A percentile compares a stretch with the other conserved stretches of the same genome.
These are phyloP conservation scores for Harringtonia aguacate DNA, from an alignment of 2,329 filamentous ascomycete species.

Conservation along the genomic window DNA sequence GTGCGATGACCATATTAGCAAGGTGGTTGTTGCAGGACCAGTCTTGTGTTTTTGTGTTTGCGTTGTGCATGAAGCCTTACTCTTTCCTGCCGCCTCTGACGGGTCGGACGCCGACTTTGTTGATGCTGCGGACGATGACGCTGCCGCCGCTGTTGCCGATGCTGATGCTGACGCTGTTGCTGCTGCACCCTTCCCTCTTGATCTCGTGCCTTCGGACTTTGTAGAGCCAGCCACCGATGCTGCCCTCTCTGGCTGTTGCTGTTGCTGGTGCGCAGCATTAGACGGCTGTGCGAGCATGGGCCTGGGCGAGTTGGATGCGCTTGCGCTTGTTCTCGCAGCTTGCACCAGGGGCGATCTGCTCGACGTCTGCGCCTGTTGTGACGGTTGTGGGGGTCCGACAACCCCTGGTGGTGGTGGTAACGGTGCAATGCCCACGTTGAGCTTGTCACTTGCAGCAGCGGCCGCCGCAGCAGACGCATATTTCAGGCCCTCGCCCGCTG, in stretches of 20 bases:
- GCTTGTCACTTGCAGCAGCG: conserved; percentile 76
- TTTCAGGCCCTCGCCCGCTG: conserved; percentile 83
- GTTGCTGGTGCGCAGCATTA: conserved; percentile 16
- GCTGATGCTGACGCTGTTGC: conserved; percentile 11
- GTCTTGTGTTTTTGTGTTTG: background rate
- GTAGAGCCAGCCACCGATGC: conserved; percentile 18
- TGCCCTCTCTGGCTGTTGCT: conserved; percentile 21
- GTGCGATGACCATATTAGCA: conserved; percentile 1
- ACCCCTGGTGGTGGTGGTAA: conserved; percentile 78
- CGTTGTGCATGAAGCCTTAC: conserved; percentile 25
- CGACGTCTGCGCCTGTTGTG: conserved; percentile 22
- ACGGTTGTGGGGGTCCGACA: conserved; percentile 16
- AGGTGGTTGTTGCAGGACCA: no score
- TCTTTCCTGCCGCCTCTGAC: conserved; percentile 18
- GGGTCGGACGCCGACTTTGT: conserved; percentile 9
- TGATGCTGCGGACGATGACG: conserved; percentile 1
- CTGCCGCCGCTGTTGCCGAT: conserved; percentile 22
- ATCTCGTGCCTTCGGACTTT: conserved; percentile 22
- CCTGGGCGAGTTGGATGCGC: conserved; percentile 44
- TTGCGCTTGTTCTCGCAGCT: conserved; percentile 44
- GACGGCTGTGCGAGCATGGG: conserved; percentile 35
- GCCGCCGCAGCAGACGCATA: conserved; percentile 95
- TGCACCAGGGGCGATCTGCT: conserved; percentile 35
- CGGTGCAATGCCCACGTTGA: conserved; percentile 86
- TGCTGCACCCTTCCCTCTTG: conserved; percentile 27